Conservation (phyloP, 495 filamentous ascomycete genomes). For the Barbatosphaeria neglecta region DNA sequence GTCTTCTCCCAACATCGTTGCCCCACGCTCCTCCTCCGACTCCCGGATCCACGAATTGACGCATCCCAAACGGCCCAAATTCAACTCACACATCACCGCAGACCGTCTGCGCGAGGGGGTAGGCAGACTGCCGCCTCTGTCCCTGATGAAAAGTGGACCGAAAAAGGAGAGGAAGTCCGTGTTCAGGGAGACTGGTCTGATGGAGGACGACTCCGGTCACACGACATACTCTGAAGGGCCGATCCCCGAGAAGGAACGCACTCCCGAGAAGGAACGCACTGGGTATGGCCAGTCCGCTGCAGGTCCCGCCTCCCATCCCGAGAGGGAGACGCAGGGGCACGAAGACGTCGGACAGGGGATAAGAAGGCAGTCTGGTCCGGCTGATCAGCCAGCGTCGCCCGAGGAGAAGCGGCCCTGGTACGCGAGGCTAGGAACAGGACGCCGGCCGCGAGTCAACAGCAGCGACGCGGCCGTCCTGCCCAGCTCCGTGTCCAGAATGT, state of each 20-base stretch:
- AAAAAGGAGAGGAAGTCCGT: slow-evolving; percentile 27
- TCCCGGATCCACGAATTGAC: slow-evolving; percentile 6
- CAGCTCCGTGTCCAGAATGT: slow-evolving; percentile 17
- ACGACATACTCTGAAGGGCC: slow-evolving; percentile 4
- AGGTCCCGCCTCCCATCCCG: not conserved
- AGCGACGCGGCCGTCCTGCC: slow-evolving; percentile 28
- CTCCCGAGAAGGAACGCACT: no score
- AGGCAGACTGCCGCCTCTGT: slow-evolving; percentile 13
- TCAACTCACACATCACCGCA: slow-evolving; percentile 31
- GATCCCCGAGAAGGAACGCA: slow-evolving; percentile 10
- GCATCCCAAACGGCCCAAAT: slow-evolving; percentile 23
- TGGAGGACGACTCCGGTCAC: slow-evolving; percentile 16
- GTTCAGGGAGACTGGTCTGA: slow-evolving; percentile 35
- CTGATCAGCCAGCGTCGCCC: slow-evolving; percentile 6
- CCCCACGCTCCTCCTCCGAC: slow-evolving; percentile 5
- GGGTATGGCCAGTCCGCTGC: no score
- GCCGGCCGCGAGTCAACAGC: slow-evolving; percentile 28
- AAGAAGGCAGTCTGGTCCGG: not conserved
- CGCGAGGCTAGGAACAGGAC: slow-evolving; percentile 19
- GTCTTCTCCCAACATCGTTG: not conserved
- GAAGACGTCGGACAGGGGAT: slow-evolving; percentile 1
- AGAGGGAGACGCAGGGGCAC: slow-evolving; percentile 5
- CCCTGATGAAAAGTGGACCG: slow-evolving; percentile 24
- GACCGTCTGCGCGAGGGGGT: slow-evolving; percentile 34
- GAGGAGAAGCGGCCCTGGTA: slow-evolving; percentile 22